Base-by-base conservation (phyloP, 2,329 filamentous ascomycete genomes). In the Ceratocystis eucalypticola region DNA sequence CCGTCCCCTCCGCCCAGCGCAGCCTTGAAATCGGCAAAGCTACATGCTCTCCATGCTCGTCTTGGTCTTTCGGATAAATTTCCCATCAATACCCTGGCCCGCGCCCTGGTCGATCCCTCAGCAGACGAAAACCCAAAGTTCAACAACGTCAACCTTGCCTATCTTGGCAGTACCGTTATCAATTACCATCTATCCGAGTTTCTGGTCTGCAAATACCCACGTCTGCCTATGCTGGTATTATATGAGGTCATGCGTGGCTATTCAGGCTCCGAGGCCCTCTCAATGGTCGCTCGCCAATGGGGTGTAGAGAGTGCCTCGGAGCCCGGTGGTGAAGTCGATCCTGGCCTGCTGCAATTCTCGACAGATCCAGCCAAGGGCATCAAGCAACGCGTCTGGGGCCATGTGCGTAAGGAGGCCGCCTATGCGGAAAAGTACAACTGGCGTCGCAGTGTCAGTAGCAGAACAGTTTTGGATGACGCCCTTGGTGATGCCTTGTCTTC, bases 301-400 rank as follows among this genome's bases (percentile, higher is more conserved):
- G 94, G 94, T 77, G 85, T 97, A 17, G 93, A 97, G 75, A 78
- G 81, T 55, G 93, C 90, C n/a, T 89, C 88, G 10, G 87, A 85
- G 22, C 94, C 94, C 0, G 94, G 93, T 63, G 84, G 84, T 68
- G 93, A 97, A 77, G 92, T 97, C 66, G 94, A 99, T 74, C 87
- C 92, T 0, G 94, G 93, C 5, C 80, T 96, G 65, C 80, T 99
- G 68, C 94, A 97, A 74, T 96, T 91, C 80, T 78, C 77, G 76
- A 77, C 77, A 73, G 75, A 81, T 65, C 71, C 77, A 5, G 73
- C 77, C 17, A 79, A 80, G 22, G 72, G 79, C 25, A 73, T 77
- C 62, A 75, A 78, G 74, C 79, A 73, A 69, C 79, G 72, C 69
- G 61, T 63, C 33, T 82, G 78, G 79, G 82, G 79, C 53, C 83